These are phyloP conservation scores for Globisporangium abappressorium DNA, from an alignment of 352 stramenopile genomes.

Conservation along the genomic window DNA sequence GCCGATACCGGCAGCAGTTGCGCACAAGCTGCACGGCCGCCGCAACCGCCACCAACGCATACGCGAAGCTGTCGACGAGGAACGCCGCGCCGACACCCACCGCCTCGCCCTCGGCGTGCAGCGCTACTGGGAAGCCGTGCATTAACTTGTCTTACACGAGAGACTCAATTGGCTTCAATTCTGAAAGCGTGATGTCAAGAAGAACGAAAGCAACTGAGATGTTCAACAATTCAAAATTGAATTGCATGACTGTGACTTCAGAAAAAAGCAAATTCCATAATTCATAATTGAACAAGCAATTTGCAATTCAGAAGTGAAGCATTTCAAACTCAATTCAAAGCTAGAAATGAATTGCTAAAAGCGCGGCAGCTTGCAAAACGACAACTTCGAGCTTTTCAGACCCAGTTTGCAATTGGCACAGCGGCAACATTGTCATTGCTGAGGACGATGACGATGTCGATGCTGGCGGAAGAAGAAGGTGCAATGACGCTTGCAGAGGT, in stretches of 20 bases:
- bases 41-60: conserved; percentile 57
- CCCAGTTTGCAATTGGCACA: background rate
- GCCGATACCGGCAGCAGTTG: conserved; percentile 80
- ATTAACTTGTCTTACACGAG: background rate
- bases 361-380: background rate
- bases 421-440: background rate
- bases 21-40: conserved; percentile 70
- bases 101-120: conserved; percentile 27
- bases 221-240: conserved; percentile 1
- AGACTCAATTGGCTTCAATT: conserved; percentile 6
- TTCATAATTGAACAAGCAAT: no score
- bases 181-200: background rate
- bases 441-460: background rate
- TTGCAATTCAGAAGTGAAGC: no score
- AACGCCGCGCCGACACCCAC: conserved; percentile 60
- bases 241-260: background rate
- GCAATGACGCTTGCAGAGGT: conserved; percentile 19
- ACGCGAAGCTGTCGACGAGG: conserved; percentile 63
- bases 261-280: no score
- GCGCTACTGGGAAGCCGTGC: background rate
- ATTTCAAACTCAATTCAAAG: no score
- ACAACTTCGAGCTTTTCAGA: background rate
- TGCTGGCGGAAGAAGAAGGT: background rate
- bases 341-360: background rate
- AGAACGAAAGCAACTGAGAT: background rate